phyloP scores from a whole-genome alignment of 164 flowering plant genomes.

The Magnolia officinalis region DNA sequence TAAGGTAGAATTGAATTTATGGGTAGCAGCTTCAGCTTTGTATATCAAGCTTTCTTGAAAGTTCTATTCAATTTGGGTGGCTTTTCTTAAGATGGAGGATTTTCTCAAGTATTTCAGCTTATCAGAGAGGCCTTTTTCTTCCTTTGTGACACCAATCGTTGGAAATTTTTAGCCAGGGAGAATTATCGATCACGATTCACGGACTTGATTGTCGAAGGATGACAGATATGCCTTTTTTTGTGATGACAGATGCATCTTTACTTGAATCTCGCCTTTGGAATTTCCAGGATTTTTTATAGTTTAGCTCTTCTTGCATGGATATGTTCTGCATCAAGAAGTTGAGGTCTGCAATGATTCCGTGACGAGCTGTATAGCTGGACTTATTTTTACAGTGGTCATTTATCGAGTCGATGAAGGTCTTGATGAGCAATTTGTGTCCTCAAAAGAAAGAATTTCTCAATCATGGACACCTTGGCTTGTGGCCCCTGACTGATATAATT shows the following conservation, averaged over 20 bases:
- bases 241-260: background rate
- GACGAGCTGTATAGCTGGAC: background rate
- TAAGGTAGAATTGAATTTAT: background rate
- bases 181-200: background rate
- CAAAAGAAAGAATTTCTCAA: no score
- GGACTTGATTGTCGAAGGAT: background rate
- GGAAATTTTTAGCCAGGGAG: background rate
- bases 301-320: background rate
- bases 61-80: background rate
- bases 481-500: background rate
- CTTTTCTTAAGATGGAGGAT: background rate
- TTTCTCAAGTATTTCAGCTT: background rate
- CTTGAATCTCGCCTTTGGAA: background rate
- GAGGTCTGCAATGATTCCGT: background rate
- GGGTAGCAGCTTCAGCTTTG: background rate
- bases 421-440: no score
- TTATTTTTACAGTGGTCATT: background rate
- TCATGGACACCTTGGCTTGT: background rate
- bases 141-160: background rate
- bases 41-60: no score
- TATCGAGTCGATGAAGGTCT: no score
- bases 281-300: background rate
- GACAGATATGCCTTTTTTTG: background rate
- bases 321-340: background rate
- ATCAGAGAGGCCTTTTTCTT: background rate